These are phyloP conservation scores for Tetracladium maxilliforme DNA, from an alignment of 2,329 filamentous ascomycete genomes.

Conservation along the genomic window DNA sequence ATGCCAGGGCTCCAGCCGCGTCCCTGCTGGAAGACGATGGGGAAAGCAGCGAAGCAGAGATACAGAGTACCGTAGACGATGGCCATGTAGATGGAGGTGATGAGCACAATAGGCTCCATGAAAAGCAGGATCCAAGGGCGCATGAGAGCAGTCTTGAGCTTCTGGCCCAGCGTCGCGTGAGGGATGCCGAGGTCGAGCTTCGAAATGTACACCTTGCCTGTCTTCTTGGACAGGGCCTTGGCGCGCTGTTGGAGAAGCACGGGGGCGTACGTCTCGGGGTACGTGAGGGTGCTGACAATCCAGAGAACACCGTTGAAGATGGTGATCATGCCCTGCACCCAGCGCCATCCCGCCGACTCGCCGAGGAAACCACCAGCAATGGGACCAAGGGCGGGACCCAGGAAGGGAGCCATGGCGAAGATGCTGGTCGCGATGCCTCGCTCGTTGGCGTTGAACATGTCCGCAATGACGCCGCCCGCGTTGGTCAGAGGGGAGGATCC, in stretches of 20 bases:
- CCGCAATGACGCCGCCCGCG: constrained; percentile 45
- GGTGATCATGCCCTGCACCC: constrained; percentile 49
- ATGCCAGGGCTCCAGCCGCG: constrained; percentile 45
- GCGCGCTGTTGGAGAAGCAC: constrained; percentile 39
- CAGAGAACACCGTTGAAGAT: constrained; percentile 49
- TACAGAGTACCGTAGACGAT: constrained; percentile 41
- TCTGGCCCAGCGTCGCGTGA: constrained; percentile 24
- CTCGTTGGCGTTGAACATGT: constrained; percentile 38
- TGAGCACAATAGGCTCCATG: constrained; percentile 52
- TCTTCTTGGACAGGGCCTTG: constrained; percentile 29
- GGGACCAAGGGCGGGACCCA: constrained; percentile 50
- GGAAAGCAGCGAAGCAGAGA: constrained; percentile 44
- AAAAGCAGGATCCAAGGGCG: constrained; percentile 58
- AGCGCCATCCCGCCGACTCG: constrained; percentile 51
- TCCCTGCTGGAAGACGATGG: constrained; percentile 48
- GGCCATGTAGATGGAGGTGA: constrained; percentile 52
- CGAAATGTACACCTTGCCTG: constrained; percentile 40
- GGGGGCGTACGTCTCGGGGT: constrained; percentile 47
- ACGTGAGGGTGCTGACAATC: constrained; percentile 31
- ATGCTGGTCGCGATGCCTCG: constrained; percentile 44
- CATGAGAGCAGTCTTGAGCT: constrained; percentile 40
- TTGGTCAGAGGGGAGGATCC: constrained; percentile 48
- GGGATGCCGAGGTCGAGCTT: constrained; percentile 30
- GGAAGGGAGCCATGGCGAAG: constrained; percentile 52
- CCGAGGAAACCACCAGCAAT: constrained; percentile 54